Evolutionary conservation across 148 eudicot species (phyloP).

Genomic region (Camellia japonica): DNA sequence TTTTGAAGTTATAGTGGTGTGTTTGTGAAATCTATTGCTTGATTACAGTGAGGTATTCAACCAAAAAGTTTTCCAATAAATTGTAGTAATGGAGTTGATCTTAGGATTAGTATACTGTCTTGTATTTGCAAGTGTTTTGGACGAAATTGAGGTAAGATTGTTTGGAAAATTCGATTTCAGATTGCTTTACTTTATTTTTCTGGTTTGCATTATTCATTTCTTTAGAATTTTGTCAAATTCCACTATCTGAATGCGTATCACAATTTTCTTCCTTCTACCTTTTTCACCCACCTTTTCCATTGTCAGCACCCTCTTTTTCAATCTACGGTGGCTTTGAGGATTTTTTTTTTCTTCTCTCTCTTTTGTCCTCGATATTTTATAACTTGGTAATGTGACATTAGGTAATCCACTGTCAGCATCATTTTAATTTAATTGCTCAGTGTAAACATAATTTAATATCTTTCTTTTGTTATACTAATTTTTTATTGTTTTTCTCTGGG

Average conservation of each 20-base stretch:
- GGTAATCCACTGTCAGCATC: neutral
- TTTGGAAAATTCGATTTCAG: too few relatives aligned
- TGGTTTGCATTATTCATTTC: neutral
- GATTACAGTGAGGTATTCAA: neutral
- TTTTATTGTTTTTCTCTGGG: constrained; percentile 17
- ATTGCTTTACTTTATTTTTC: neutral
- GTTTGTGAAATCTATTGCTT: neutral
- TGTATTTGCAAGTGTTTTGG: too few relatives aligned
- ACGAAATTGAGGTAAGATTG: too few relatives aligned
- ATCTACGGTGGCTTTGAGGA: neutral
- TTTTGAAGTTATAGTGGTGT: neutral
- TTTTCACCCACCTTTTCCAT: neutral
- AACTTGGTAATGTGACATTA: neutral
- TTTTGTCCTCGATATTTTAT: neutral
- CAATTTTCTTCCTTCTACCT: neutral
- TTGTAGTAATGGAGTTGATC: too few relatives aligned
- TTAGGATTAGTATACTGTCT: too few relatives aligned
- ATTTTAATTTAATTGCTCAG: neutral
- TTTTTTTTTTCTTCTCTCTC: neutral
- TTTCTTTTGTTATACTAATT: neutral
- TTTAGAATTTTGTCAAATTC: neutral
- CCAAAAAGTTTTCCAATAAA: too few relatives aligned
- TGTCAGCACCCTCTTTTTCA: neutral
- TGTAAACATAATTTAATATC: neutral
- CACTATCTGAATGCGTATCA: neutral